Conservation (phyloP, 805 yeast species). For the Candida corydali region DNA sequence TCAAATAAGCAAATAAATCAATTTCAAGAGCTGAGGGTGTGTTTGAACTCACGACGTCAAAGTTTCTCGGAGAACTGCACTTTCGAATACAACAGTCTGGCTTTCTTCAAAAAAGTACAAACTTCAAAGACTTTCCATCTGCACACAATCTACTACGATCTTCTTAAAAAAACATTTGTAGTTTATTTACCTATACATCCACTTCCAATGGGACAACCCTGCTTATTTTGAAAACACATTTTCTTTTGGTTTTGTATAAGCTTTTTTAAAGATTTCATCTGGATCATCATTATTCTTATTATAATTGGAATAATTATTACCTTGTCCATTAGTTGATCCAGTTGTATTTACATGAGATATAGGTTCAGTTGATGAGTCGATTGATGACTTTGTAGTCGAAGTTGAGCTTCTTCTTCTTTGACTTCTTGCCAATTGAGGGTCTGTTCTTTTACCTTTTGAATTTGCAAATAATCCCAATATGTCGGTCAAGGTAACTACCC, state of each 20-base stretch:
- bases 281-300: slow-evolving; percentile 1
- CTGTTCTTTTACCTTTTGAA: slow-evolving; percentile 60
- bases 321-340: neutral
- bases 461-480: slow-evolving; percentile 77
- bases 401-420: slow-evolving; percentile 70
- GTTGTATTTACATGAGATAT: slow-evolving; percentile 2
- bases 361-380: slow-evolving; percentile 8
- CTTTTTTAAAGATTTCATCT: slow-evolving; percentile 6
- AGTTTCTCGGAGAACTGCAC: too few species aligned
- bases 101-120: too few species aligned
- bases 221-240: slow-evolving; percentile 14
- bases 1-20: too few species aligned
- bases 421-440: slow-evolving; percentile 84
- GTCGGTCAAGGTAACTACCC: slow-evolving; percentile 91
- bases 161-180: too few species aligned
- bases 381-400: slow-evolving; percentile 19
- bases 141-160: too few species aligned
- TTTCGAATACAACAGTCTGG: too few species aligned
- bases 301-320: neutral
- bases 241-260: slow-evolving; percentile 3
- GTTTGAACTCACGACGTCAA: too few species aligned
- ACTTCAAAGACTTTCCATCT: too few species aligned
- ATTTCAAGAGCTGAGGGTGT: too few species aligned
- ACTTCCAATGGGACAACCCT: too few species aligned
- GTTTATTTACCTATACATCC: too few species aligned